phyloP scores from a whole-genome alignment of 495 filamentous ascomycete genomes.

The Pseudomonodictys pantanalensis region DNA sequence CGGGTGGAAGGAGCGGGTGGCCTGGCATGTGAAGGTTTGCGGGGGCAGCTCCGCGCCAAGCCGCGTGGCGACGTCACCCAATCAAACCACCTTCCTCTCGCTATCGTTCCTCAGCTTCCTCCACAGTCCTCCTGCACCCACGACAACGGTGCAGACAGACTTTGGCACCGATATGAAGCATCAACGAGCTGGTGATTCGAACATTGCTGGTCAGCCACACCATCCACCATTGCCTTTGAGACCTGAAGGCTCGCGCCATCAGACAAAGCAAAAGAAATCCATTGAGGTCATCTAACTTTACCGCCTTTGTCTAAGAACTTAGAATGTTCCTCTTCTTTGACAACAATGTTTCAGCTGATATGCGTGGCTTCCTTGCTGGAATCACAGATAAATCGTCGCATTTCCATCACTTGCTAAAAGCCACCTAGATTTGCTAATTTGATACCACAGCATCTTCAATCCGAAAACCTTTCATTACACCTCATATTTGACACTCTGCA shows the following conservation, averaged over 20 bases:
- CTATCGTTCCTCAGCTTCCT: background rate
- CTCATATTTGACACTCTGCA: too few species aligned
- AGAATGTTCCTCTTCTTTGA: too few species aligned
- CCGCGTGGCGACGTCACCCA: background rate
- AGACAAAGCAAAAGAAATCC: background rate
- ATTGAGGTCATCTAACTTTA: background rate
- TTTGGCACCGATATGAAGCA: too few species aligned
- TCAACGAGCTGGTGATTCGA: background rate
- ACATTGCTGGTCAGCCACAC: background rate
- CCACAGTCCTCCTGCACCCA: background rate
- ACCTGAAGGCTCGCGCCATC: background rate
- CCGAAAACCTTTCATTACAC: too few species aligned
- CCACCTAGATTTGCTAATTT: too few species aligned
- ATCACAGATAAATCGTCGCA: too few species aligned
- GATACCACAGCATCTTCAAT: too few species aligned
- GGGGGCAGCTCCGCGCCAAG: background rate
- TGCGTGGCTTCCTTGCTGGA: too few species aligned
- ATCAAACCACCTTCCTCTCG: background rate
- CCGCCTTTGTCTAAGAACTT: too few species aligned
- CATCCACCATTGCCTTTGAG: background rate
- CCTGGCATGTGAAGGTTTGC: background rate
- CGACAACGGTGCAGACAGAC: background rate
- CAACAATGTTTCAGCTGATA: too few species aligned
- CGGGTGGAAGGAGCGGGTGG: background rate
- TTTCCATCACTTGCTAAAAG: too few species aligned